phyloP scores from a whole-genome alignment of 257 asterid genomes.

The Coffea eugenioides region DNA sequence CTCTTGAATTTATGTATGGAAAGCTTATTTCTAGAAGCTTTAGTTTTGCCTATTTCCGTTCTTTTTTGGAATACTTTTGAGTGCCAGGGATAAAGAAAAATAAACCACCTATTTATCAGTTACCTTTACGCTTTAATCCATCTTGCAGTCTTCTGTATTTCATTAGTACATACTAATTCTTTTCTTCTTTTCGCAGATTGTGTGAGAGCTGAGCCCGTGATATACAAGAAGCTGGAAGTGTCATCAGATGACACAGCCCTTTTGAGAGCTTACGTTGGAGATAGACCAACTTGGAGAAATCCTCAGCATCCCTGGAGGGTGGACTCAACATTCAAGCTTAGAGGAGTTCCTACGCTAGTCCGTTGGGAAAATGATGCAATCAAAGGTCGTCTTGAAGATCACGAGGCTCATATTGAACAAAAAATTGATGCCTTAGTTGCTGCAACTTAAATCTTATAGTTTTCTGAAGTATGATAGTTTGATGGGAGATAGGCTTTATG shows the following conservation, averaged over 20 bases:
- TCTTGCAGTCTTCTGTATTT: too few relatives aligned
- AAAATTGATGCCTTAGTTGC: constrained; percentile 55
- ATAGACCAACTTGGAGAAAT: constrained; percentile 84
- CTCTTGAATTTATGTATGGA: too few relatives aligned
- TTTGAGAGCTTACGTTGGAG: constrained; percentile 92
- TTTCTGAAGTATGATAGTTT: neutral
- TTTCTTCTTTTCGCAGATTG: constrained; percentile 44
- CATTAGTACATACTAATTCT: neutral
- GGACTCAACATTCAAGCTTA: constrained; percentile 63
- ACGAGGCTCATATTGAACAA: constrained; percentile 71
- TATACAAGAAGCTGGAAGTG: constrained; percentile 74
- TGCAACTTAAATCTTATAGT: constrained; percentile 27
- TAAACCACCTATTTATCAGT: neutral
- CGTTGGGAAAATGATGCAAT: constrained; percentile 68
- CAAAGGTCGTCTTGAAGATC: constrained; percentile 77
- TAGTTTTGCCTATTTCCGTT: too few relatives aligned
- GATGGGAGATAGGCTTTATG: neutral
- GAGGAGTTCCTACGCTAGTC: constrained; percentile 80
- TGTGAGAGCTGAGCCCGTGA: constrained; percentile 95
- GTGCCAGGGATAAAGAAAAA: neutral
- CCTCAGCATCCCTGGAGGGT: constrained; percentile 76
- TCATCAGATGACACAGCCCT: constrained; percentile 59
- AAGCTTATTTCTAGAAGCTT: too few relatives aligned
- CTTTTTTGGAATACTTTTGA: too few relatives aligned
- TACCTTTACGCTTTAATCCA: neutral